Evolutionary conservation across 2,329 filamentous ascomycete genomes (phyloP).

Genomic region (Shiraia bambusicola): DNA sequence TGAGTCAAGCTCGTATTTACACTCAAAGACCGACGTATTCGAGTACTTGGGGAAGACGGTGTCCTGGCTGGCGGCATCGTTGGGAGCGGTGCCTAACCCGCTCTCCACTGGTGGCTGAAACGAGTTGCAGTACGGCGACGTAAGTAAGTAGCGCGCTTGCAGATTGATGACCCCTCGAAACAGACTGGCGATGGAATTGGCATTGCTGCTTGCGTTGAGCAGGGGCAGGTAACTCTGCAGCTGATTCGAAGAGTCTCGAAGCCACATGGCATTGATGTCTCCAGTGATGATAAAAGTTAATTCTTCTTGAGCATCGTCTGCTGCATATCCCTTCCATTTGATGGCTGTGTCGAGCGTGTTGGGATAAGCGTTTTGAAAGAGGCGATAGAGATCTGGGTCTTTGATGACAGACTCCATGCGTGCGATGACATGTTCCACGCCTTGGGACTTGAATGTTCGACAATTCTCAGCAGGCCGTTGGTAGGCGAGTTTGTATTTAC

Average conservation of each 20-base stretch:
- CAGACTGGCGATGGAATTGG: constrained; percentile 64
- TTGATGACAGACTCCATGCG: constrained; percentile 44
- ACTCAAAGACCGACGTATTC: constrained; percentile 52
- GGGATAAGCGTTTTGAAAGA: constrained; percentile 73
- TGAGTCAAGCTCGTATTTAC: constrained; percentile 58
- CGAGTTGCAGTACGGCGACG: constrained; percentile 57
- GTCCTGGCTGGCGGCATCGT: constrained; percentile 45
- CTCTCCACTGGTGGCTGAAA: constrained; percentile 56
- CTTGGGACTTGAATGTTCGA: constrained; percentile 50
- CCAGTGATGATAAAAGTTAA: constrained; percentile 62
- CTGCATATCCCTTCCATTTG: constrained; percentile 64
- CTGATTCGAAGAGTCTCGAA: constrained; percentile 63
- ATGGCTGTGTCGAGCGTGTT: constrained; percentile 76
- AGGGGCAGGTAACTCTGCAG: constrained; percentile 69
- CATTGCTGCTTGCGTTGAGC: constrained; percentile 55
- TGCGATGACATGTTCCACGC: constrained; percentile 45
- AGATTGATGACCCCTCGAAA: constrained; percentile 73
- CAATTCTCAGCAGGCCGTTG: constrained; percentile 48
- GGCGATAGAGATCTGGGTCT: constrained; percentile 63
- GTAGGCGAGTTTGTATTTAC: constrained; percentile 49
- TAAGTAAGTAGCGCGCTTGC: constrained; percentile 67
- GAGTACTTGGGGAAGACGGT: constrained; percentile 48
- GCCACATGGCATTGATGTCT: constrained; percentile 60
- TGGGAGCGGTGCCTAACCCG: constrained; percentile 43
- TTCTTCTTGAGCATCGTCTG: constrained; percentile 62